These are phyloP conservation scores for Epicoccum sorghinum DNA, from an alignment of 2,329 filamentous ascomycete species.

Conservation along the genomic window DNA sequence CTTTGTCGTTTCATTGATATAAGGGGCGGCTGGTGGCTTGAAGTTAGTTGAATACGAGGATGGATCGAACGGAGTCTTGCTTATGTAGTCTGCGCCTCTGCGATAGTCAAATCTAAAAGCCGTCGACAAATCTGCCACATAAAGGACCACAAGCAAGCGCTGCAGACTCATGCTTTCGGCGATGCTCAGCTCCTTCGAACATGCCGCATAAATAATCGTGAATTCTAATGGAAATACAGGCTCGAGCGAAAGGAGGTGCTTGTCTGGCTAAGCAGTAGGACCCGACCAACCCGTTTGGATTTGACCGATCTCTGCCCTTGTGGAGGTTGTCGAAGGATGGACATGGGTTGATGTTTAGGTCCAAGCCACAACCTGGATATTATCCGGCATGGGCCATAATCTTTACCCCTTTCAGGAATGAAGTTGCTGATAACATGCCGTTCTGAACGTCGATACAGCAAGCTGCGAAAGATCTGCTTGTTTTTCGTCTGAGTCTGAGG, in stretches of 20 bases:
- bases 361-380: constrained; percentile 7
- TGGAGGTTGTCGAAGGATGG: constrained; percentile 1
- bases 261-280: constrained; percentile 21
- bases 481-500: not conserved
- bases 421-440: not conserved
- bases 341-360: constrained; percentile 16
- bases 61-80: constrained; percentile 30
- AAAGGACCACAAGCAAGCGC: constrained; percentile 20
- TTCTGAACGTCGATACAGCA: not conserved
- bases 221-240: constrained; percentile 19
- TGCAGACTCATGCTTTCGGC: constrained; percentile 24
- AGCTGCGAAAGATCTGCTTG: not conserved
- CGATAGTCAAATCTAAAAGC: constrained; percentile 29
- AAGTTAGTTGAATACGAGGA: constrained; percentile 35
- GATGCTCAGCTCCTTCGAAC: constrained; percentile 26
- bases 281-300: constrained; percentile 24
- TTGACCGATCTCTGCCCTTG: constrained; percentile 18
- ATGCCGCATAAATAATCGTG: constrained; percentile 29
- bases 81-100: constrained; percentile 27
- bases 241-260: constrained; percentile 21
- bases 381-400: constrained; percentile 16
- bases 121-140: constrained; percentile 22
- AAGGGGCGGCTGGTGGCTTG: constrained; percentile 35
- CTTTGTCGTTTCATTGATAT: constrained; percentile 34
- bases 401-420: constrained; percentile 4